Evolutionary conservation across 169 alveolate genomes (phyloP).

Genomic region (Plasmodium blacklocki): DNA sequence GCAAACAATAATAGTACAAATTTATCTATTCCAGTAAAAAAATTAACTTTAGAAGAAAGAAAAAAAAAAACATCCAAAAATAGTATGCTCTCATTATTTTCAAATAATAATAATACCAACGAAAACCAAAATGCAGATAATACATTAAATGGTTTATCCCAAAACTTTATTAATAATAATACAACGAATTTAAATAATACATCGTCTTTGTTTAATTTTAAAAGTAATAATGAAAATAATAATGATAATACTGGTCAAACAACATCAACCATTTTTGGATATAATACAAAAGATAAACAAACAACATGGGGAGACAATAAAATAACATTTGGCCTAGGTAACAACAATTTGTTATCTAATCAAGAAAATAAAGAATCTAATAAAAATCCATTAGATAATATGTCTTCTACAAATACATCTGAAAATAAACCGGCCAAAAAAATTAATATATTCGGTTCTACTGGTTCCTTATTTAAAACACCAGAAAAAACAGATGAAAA

Average conservation of each 20-base stretch:
- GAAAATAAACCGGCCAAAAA: constrained; percentile 6
- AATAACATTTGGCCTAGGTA: constrained; percentile 4
- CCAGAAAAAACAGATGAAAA: neutral
- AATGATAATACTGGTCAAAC: neutral
- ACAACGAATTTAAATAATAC: neutral
- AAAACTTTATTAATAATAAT: constrained; percentile 4
- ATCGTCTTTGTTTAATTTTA: neutral
- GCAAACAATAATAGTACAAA: neutral
- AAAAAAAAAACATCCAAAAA: constrained; percentile 65
- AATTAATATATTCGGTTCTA: neutral
- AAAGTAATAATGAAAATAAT: neutral
- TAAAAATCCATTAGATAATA: neutral
- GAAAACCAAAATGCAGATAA: constrained; percentile 2
- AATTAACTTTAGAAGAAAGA: constrained; percentile 73
- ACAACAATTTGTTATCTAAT: neutral
- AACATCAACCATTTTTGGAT: neutral
- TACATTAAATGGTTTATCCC: neutral
- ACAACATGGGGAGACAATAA: constrained; percentile 18
- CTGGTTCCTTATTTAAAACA: neutral
- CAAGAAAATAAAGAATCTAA: neutral
- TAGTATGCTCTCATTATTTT: constrained; percentile 61
- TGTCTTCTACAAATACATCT: neutral
- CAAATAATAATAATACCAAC: constrained; percentile 15
- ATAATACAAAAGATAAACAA: neutral
- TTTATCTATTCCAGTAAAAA: constrained; percentile 48